phyloP scores from a whole-genome alignment of 2,329 filamentous ascomycete genomes.

The Epichloe sibirici region DNA sequence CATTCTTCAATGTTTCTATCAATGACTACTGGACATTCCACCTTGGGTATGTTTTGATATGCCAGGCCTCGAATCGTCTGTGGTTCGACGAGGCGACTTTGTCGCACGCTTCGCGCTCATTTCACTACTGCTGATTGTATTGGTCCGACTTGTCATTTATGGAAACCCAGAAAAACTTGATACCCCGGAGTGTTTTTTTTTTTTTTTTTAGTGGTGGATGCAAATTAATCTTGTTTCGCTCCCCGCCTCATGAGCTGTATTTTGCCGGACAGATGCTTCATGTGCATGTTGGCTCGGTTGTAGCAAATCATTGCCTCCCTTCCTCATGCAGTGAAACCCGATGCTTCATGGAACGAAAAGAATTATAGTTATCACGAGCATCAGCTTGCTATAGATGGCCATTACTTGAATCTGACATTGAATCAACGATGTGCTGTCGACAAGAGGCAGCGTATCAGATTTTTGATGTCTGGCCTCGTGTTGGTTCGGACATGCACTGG shows the following conservation, averaged over 20 bases:
- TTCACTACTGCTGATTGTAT: not conserved
- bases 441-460: not conserved
- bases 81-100: slow-evolving; percentile 12
- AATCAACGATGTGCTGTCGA: not conserved
- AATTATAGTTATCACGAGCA: not conserved
- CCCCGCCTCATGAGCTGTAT: not conserved
- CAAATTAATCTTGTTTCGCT: not conserved
- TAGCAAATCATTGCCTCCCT: not conserved
- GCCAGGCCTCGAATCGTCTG: slow-evolving; percentile 10
- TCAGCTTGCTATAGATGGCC: not conserved
- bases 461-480: not conserved
- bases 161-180: slow-evolving; percentile 19
- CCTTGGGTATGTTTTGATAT: slow-evolving; percentile 9
- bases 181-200: slow-evolving; percentile 21
- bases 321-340: not conserved
- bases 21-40: not conserved
- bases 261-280: not conserved
- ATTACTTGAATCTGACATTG: not conserved
- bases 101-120: slow-evolving; percentile 3
- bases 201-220: not conserved
- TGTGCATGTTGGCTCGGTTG: not conserved
- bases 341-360: not conserved
- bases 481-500: not conserved
- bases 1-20: not conserved
- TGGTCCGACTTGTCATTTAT: slow-evolving; percentile 7